Conservation (phyloP, 345 rosid genomes). For the Eucalyptus pauciflora region DNA sequence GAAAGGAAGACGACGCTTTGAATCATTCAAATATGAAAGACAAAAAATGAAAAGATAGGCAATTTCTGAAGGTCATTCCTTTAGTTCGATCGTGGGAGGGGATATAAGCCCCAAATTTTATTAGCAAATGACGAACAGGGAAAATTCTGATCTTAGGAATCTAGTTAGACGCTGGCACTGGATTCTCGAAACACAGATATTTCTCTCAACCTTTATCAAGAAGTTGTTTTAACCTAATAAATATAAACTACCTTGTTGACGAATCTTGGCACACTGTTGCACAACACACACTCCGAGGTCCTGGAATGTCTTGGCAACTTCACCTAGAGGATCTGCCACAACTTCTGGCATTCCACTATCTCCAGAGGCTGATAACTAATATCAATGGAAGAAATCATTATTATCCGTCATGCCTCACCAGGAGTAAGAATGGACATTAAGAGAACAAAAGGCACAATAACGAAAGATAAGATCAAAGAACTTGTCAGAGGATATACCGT, state of each 20-base stretch:
- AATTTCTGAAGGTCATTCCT: not conserved
- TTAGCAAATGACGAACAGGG: not conserved
- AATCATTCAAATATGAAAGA: not conserved
- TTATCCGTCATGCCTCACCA: not conserved
- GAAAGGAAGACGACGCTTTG: not conserved
- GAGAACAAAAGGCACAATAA: not conserved
- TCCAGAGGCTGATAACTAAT: conserved; percentile 91
- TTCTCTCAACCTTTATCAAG: not conserved
- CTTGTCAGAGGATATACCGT: conserved; percentile 28
- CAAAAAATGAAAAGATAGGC: not conserved
- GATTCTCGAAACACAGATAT: not conserved
- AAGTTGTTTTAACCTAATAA: not conserved
- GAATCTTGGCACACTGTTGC: conserved; percentile 94
- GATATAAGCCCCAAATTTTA: not conserved
- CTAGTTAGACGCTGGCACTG: not conserved
- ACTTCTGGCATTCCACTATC: conserved; percentile 92
- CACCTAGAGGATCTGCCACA: conserved; percentile 85
- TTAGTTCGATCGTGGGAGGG: not conserved
- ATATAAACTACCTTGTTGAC: conserved; percentile 65
- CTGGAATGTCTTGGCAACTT: conserved; percentile 76
- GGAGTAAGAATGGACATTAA: not conserved
- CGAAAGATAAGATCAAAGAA: not conserved
- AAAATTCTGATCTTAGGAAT: not conserved
- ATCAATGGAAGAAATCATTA: not conserved
- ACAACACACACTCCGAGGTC: conserved; percentile 84